Conservation (phyloP, 495 filamentous ascomycete species). For the Tuber brumale region DNA sequence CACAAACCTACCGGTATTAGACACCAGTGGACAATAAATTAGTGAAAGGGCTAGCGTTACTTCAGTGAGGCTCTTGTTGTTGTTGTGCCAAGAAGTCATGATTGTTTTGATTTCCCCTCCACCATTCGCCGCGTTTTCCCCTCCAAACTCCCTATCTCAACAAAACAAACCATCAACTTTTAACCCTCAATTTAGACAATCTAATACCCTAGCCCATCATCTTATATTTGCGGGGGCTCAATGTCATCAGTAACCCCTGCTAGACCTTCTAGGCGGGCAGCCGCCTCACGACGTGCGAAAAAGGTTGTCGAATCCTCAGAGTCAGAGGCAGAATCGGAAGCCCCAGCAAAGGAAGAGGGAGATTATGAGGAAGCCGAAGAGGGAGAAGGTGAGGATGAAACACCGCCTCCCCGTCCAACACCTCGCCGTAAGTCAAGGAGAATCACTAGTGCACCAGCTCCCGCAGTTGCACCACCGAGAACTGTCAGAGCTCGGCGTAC, state of each 20-base stretch:
- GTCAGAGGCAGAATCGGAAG: slow-evolving; percentile 55
- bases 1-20: too few relatives aligned
- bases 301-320: slow-evolving; percentile 69
- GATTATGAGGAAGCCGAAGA: slow-evolving; percentile 52
- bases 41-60: not conserved
- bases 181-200: not conserved
- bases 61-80: not conserved
- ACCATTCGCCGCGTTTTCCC: not conserved
- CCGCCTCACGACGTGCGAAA: slow-evolving; percentile 53
- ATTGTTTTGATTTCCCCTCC: not conserved
- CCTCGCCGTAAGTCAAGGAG: slow-evolving; percentile 28
- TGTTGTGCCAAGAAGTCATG: not conserved
- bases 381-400: not conserved
- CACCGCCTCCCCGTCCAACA: slow-evolving; percentile 5
- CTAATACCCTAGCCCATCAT: not conserved
- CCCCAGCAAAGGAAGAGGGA: slow-evolving; percentile 49
- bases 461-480: slow-evolving; percentile 12
- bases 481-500: slow-evolving; percentile 12
- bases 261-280: slow-evolving; percentile 68
- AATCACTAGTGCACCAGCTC: slow-evolving; percentile 11
- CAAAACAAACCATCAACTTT: not conserved
- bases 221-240: not conserved
- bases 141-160: not conserved
- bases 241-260: slow-evolving; percentile 51
- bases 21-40: too few relatives aligned